phyloP scores from a whole-genome alignment of 2,329 filamentous ascomycete species.

The Fusarium tjaetaba region DNA sequence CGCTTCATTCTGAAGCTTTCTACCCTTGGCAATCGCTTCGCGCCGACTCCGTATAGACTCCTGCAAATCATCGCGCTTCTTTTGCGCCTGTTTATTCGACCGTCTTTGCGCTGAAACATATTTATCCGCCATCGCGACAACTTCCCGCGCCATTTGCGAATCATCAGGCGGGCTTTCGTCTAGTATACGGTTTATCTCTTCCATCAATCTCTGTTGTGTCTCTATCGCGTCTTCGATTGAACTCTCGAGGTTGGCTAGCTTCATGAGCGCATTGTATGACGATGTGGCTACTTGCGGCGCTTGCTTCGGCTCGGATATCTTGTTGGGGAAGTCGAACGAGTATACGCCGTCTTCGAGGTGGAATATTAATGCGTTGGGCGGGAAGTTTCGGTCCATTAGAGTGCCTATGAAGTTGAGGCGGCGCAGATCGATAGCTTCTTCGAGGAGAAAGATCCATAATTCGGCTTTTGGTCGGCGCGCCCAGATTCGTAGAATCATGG shows the following conservation, averaged over 20 bases:
- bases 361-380: constrained; percentile 84
- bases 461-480: constrained; percentile 61
- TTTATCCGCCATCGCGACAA: constrained; percentile 57
- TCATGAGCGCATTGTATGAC: constrained; percentile 89
- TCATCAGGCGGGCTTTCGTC: constrained; percentile 53
- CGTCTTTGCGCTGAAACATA: constrained; percentile 73
- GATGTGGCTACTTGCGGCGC: constrained; percentile 69
- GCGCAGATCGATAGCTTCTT: constrained; percentile 76
- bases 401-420: constrained; percentile 81
- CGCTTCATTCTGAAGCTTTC: constrained; percentile 66
- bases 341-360: constrained; percentile 90
- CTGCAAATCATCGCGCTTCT: constrained; percentile 73
- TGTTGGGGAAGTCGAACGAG: constrained; percentile 74
- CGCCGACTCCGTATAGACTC: constrained; percentile 72
- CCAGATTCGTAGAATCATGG: constrained; percentile 79
- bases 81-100: constrained; percentile 68
- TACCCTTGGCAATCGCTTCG: constrained; percentile 73
- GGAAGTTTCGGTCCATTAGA: constrained; percentile 76
- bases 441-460: constrained; percentile 72
- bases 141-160: constrained; percentile 61
- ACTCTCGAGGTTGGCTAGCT: constrained; percentile 85
- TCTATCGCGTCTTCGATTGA: constrained; percentile 90
- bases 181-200: constrained; percentile 77
- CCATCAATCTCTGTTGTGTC: constrained; percentile 76
- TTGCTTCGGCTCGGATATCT: constrained; percentile 61